Base-by-base conservation (phyloP, 345 rosid species). In the Microthlaspi erraticum region DNA sequence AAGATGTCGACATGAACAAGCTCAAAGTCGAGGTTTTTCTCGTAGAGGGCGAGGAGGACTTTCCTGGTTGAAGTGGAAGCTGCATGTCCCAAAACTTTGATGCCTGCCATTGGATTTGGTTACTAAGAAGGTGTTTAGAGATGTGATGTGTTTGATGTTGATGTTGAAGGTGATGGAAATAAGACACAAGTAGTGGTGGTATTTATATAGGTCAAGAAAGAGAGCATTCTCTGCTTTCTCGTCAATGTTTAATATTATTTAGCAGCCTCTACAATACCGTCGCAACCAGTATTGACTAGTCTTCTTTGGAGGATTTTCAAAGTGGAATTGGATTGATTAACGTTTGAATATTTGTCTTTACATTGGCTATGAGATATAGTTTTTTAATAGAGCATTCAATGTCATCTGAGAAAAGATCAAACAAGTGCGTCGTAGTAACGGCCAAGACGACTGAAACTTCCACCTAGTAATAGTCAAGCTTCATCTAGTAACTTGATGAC, bases 1-100 rank as follows among this genome's bases (percentile, higher is more conserved):
- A 52, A 55, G 10, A 80, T 26, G 0, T 76, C 76, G 5, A 80
- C 58, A 37, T 49, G 70, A 43, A 77, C 77, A 6, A 80, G 74
- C 58, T 72, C 80, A 48, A 68, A 80, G 50, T 73, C 80, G 5
- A 80, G 58, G 54, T 76, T 58, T 19, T 80, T 77, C 78, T 80
- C 83, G 52, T 72, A 68, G 16, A 80, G 74, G 13, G 83, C 20
- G 36, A 78, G 54, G 68, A 80, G 68, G n/a, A 58, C 83, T 50
- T 78, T 57, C 63, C 77, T 80, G 37, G 83, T 80, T 20, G 53
- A 13, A 18, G 34, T 37, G 5, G 80, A 64, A 59, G 37, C 59
- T 36, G 74, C 42, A 29, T 32, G 58, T 64, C 83, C 81, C 20
- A 58, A 57, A 52, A 77, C 66, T 68, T 77, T 80, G 54, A 77